phyloP scores from a whole-genome alignment of 352 stramenopile species.

The Phytophthora sojae region DNA sequence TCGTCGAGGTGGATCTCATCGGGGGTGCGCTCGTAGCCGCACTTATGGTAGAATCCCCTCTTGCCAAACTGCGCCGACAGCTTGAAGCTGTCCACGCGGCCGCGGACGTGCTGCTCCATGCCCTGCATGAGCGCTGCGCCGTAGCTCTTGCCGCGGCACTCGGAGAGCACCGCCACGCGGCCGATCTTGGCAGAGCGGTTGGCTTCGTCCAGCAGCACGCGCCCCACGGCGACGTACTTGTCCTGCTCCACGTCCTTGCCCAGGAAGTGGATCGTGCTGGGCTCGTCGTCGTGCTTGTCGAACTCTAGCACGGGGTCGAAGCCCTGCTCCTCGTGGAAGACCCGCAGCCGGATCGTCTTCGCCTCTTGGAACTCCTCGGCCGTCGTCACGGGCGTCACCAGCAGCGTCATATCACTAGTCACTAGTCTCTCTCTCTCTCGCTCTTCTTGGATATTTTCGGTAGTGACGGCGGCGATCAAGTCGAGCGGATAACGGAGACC shows the following conservation, averaged over 20 bases:
- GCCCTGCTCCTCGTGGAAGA: constrained; percentile 67
- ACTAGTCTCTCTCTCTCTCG: too few species aligned
- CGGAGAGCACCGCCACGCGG: constrained; percentile 60
- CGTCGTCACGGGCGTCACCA: constrained; percentile 52
- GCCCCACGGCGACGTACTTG: constrained; percentile 62
- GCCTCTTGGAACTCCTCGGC: constrained; percentile 48
- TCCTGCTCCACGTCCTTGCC: constrained; percentile 58
- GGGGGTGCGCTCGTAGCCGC: constrained; percentile 31
- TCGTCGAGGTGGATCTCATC: constrained; percentile 44
- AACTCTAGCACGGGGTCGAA: constrained; percentile 50
- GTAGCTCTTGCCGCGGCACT: constrained; percentile 65
- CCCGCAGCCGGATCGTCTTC: constrained; percentile 50
- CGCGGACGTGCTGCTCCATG: constrained; percentile 40
- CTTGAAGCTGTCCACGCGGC: constrained; percentile 44
- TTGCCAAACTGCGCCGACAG: constrained; percentile 56
- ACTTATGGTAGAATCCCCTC: constrained; percentile 42
- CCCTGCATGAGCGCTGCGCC: constrained; percentile 51
- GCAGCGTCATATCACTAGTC: constrained; percentile 33
- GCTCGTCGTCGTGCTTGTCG: constrained; percentile 51
- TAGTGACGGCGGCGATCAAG: too few species aligned
- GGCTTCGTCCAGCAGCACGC: constrained; percentile 43
- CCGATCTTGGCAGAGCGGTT: constrained; percentile 58
- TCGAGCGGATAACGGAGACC: too few species aligned
- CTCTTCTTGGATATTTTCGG: too few species aligned
- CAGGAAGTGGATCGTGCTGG: constrained; percentile 63